Percentiles rank a stretch among this genome's conserved stretches.
phyloP scores from a whole-genome alignment of 139 green algal genomes.

The Coelastrella sp. region DNA sequence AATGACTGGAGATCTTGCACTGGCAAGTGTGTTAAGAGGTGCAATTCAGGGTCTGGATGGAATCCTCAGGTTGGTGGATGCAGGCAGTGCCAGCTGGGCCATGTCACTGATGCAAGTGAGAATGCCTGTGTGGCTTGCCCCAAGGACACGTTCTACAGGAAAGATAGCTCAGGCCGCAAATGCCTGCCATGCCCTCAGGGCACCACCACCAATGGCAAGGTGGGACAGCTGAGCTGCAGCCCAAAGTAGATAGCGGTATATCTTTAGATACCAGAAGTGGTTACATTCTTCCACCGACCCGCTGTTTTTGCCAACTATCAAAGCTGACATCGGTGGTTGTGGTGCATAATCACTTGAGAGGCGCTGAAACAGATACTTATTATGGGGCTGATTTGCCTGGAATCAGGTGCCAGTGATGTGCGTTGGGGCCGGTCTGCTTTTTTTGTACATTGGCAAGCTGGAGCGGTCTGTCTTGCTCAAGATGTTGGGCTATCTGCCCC shows the following conservation, averaged over 20 bases:
- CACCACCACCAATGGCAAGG: not conserved
- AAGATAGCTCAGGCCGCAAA: not conserved
- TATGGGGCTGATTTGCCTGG: too few relatives aligned
- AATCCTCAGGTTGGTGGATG: not conserved
- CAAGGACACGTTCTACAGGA: not conserved
- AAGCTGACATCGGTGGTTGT: too few relatives aligned
- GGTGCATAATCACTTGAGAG: too few relatives aligned
- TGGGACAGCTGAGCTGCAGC: not conserved
- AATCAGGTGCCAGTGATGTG: too few relatives aligned
- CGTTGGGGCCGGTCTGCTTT: too few relatives aligned
- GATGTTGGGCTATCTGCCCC: too few relatives aligned
- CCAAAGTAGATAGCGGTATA: not conserved
- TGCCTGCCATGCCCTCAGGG: conserved; percentile 3
- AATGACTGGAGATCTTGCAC: not conserved
- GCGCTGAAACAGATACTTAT: too few relatives aligned
- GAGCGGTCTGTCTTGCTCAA: too few relatives aligned
- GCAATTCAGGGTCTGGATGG: not conserved
- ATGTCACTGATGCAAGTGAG: not conserved
- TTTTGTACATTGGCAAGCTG: too few relatives aligned
- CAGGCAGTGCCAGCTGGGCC: not conserved
- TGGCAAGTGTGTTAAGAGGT: not conserved
- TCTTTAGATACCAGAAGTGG: not conserved
- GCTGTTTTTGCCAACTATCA: too few relatives aligned
- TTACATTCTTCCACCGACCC: too few relatives aligned
- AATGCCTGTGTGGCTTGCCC: conserved; percentile 1